Percentiles rank a stretch among this genome's conserved stretches.
These are phyloP conservation scores for Plectosphaerella plurivora DNA, from an alignment of 2,329 filamentous ascomycete species.

Conservation along the genomic window DNA sequence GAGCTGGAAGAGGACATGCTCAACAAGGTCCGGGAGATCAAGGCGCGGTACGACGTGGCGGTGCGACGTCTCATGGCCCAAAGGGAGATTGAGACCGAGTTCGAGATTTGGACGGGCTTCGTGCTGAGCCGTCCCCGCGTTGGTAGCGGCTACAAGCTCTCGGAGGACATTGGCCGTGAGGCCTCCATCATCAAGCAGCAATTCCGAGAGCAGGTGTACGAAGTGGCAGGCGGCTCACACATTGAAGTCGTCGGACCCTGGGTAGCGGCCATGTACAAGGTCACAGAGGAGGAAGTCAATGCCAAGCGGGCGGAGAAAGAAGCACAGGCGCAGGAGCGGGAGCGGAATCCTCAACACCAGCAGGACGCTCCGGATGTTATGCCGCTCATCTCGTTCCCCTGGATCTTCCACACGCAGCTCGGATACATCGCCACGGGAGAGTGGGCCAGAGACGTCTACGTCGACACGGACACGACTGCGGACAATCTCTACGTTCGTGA, in stretches of 20 bases:
- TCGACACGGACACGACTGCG: neutral
- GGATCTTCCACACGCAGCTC: conserved; percentile 75
- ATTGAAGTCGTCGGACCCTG: conserved; percentile 65
- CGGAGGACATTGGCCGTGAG: conserved; percentile 74
- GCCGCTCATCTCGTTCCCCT: conserved; percentile 90
- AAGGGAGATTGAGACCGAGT: conserved; percentile 78
- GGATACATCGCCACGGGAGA: conserved; percentile 56
- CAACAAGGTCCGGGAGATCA: conserved; percentile 59
- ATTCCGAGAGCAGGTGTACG: conserved; percentile 63
- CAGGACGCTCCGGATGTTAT: conserved; percentile 41
- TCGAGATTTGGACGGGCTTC: conserved; percentile 88
- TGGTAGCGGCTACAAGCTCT: conserved; percentile 76
- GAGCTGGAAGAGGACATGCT: conserved; percentile 49
- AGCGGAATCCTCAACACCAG: neutral
- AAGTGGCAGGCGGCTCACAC: conserved; percentile 56
- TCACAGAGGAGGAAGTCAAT: conserved; percentile 67
- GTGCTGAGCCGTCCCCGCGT: conserved; percentile 69
- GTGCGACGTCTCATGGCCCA: conserved; percentile 81
- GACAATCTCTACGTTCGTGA: neutral
- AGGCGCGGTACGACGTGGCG: conserved; percentile 70
- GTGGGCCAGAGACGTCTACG: neutral
- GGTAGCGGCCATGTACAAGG: conserved; percentile 81
- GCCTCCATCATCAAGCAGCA: conserved; percentile 61
- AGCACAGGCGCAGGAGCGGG: conserved; percentile 33
- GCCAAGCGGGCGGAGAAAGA: conserved; percentile 67